Conservation (phyloP, 148 eudicot genomes). For the Amaranthus cruentus region DNA sequence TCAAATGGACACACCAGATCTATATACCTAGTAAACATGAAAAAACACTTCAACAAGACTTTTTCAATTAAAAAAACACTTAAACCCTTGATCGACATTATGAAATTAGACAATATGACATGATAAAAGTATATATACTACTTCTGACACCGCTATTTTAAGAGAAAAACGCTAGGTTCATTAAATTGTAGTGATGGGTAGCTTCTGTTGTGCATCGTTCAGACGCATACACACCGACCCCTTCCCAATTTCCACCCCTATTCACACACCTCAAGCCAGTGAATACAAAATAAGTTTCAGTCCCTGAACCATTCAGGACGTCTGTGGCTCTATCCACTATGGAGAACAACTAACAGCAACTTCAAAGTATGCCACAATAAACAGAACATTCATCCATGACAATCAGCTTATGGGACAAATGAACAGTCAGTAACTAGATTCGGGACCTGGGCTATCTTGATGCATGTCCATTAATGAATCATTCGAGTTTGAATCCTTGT, state of each 20-base stretch:
- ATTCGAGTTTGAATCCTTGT: constrained; percentile 45
- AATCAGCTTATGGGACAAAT: constrained; percentile 8
- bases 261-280: constrained; percentile 23
- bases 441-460: constrained; percentile 65
- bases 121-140: constrained; percentile 11
- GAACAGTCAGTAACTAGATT: constrained; percentile 45
- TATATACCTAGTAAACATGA: no score
- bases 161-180: constrained; percentile 23
- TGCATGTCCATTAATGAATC: constrained; percentile 93
- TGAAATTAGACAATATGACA: constrained; percentile 14
- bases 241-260: constrained; percentile 15
- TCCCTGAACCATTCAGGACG: constrained; percentile 11
- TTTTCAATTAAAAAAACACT: neutral
- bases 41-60: no score
- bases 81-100: constrained; percentile 3
- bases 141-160: constrained; percentile 13
- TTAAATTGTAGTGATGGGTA: constrained; percentile 12
- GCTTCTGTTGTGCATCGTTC: constrained; percentile 5
- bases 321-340: constrained; percentile 14
- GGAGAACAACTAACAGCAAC: constrained; percentile 8
- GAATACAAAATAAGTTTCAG: constrained; percentile 14
- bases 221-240: constrained; percentile 10
- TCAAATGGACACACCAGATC: no score
- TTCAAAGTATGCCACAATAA: constrained; percentile 4
- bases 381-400: constrained; percentile 14